Evolutionary conservation across 2,329 filamentous ascomycete species (phyloP), one percentile per base, ranked within the genome.

Genomic region (Trichoderma sp.): DNA sequence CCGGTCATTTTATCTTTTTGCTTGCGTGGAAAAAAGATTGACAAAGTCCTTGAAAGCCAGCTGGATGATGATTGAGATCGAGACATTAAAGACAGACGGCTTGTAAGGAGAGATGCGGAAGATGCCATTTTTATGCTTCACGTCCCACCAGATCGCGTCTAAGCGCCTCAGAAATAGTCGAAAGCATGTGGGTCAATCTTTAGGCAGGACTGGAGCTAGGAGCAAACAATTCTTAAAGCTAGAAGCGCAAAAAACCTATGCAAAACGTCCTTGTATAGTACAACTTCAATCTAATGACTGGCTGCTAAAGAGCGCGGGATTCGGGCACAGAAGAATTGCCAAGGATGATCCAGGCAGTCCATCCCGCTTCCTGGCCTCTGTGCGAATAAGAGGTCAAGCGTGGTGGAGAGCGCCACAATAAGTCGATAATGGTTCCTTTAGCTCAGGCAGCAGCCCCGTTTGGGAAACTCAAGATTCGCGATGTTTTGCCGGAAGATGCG

Each of bases 391-490:
- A 30, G 43, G 28, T 39, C 24, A 39, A n/a, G 16, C 39, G 46
- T 52, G 28, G 46, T 43, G 39, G 59, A n/a, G 30, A 52, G 59
- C 32, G 46, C 46, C 46, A 49, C 21, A 49, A 24, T 24, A 49
- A 49, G 1, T 24, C 46, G 46, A 49, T 13, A 49, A 24, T 49
- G n/a, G 46, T 13, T 24, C 37, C 39, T 46, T n/a, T 46, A 21
- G 37, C 26, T 34, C 60, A 64, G 60, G 60, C 60, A 64, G 60
- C 60, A 64, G 60, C 30, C 49, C 21, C 32, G 30, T 52, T 18
- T n/a, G 14, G 37, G 37, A n/a, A 18, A 43, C 18, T 7, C 37
- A 39, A 39, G 37, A 39, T 39, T 39, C 16, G 37, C 37, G 39
- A 43, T n/a, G 39, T 43, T 43, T 43, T 43, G 3, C 39, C 39